Base-by-base conservation (phyloP, 169 alveolate genomes). In the Babesia microti region DNA sequence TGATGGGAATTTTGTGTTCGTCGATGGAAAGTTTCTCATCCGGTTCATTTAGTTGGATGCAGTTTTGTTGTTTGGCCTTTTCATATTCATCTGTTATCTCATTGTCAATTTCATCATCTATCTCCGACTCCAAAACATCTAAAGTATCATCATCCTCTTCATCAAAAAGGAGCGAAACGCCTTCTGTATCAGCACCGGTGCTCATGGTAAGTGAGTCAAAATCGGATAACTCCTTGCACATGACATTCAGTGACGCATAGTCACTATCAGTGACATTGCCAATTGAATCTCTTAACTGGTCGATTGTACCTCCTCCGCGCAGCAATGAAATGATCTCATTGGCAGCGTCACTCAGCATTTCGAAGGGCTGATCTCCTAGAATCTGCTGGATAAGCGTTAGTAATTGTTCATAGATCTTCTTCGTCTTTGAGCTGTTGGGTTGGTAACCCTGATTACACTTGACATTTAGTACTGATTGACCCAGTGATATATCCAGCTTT, bases 361-460 rank as follows among this genome's bases (percentile, higher is more conserved):
- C 95, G 18, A 78, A 73, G 0, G 95, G 84, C 70, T 84, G 91
- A 42, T 91, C 97, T 15, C 91, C 94, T 41, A 94, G 63, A 34
- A 80, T 58, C 63, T 69, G 70, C 68, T 89, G 80, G 11, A 92
- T 76, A 5, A 66, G 49, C 15, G 79, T 67, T 37, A 94, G 74
- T 49, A 94, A 54, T 70, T 84, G 87, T 30, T 89, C 91, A 69
- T 89, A 92, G 37, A 81, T 81, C 42, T 54, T 61, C 57, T 89
- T 71, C 11, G 97, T 91, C 41, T 81, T 88, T 33, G 75, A 74
- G 3, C 95, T 84, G 42, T 84, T 85, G 12, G 98, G 98, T 45
- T 78, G 84, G 59, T 93, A 93, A 4, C 79, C 82, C 53, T 82
- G 92, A 18, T 79, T 78, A 21, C 84, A 81, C 5, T 84, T 85